These are phyloP conservation scores for Sequoiadendron giganteum DNA, from an alignment of 75 land plant genomes.

Conservation along the genomic window DNA sequence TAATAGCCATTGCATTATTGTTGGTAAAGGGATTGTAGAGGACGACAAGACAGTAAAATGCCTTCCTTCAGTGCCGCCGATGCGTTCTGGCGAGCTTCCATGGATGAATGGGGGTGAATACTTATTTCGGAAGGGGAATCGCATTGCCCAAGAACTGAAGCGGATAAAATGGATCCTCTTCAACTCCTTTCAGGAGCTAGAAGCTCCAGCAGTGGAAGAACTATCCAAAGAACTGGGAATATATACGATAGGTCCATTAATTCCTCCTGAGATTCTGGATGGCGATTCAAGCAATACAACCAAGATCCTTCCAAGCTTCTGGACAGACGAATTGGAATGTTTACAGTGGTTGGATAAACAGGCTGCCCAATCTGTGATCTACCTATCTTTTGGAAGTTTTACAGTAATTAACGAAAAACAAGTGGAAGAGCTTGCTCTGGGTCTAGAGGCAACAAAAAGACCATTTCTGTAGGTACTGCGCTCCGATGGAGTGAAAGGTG, in stretches of 20 bases:
- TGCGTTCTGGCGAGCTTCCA: no score
- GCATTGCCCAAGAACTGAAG: background rate
- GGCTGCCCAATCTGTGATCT: background rate
- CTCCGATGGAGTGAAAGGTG: background rate
- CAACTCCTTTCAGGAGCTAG: background rate
- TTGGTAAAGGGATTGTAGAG: no score
- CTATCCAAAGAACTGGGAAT: background rate
- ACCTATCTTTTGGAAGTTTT: slow-evolving; percentile 6
- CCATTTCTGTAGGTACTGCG: slow-evolving; percentile 8
- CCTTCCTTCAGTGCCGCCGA: no score
- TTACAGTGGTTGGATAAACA: background rate
- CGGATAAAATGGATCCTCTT: background rate
- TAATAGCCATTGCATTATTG: no score
- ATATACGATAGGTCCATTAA: background rate
- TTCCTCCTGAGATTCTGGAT: background rate
- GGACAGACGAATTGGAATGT: background rate
- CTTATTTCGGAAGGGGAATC: no score
- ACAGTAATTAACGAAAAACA: background rate
- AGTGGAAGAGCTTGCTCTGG: slow-evolving; percentile 8
- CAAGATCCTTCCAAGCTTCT: background rate
- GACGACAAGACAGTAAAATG: no score
- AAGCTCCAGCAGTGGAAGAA: background rate
- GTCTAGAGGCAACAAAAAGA: background rate
- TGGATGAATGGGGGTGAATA: no score
- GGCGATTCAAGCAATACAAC: background rate